Conservation (phyloP, 202 grass and related monocot species). For the Setaria viridis region DNA sequence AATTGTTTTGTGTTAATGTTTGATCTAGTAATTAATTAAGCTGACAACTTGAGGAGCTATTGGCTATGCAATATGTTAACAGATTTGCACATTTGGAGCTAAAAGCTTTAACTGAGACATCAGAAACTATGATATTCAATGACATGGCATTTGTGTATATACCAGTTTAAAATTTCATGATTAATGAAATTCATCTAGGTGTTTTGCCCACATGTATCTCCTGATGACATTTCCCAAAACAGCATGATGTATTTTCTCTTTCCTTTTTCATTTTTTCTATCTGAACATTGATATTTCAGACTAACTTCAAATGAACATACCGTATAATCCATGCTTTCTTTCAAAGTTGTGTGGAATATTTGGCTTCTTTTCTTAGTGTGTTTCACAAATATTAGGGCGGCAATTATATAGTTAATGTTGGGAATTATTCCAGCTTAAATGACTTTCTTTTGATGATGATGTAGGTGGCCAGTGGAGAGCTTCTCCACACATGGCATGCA, state of each 20-base stretch:
- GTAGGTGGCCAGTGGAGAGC: conserved; percentile 83
- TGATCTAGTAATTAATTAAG: background rate
- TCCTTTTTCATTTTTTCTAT: background rate
- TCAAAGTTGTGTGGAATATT: background rate
- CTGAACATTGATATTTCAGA: background rate
- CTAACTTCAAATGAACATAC: background rate
- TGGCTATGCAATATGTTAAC: background rate
- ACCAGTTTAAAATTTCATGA: background rate
- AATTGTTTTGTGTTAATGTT: background rate
- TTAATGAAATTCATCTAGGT: background rate
- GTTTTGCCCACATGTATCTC: background rate
- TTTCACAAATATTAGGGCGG: background rate
- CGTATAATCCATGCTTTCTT: background rate
- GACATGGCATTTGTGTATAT: background rate
- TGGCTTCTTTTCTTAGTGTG: conserved; percentile 6
- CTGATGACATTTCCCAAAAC: background rate
- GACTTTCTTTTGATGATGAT: background rate
- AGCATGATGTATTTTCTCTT: background rate
- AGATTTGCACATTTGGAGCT: background rate
- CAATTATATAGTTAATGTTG: background rate
- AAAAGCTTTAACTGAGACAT: background rate
- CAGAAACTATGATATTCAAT: background rate
- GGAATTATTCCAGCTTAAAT: background rate
- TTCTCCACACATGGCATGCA: conserved; percentile 74
- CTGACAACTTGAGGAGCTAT: background rate